Base-by-base conservation (phyloP, 768 basidiomycete genomes). In the Termitomyces sp. region DNA sequence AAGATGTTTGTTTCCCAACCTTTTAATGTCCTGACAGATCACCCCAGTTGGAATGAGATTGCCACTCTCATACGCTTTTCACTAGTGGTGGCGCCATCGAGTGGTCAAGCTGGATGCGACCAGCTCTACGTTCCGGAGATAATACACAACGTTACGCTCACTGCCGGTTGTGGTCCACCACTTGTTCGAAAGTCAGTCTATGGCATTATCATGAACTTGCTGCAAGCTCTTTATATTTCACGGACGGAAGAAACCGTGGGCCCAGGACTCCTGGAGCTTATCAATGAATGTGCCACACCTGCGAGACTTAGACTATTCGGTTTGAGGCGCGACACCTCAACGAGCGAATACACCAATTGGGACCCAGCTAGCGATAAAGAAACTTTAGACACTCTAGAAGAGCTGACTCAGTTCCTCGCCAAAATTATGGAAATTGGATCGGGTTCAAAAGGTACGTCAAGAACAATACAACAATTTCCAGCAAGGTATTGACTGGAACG, bases 101-200 rank as follows among this genome's bases (percentile, higher is more conserved):
- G 85, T 0, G 83, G 82, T 51, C 82, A 87, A 37, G 76, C 83
- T 2, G 79, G 81, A 12, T 86, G 88, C 63, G 85, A 83, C 56
- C 90, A 92, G 66, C 77, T 95, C 32, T 94, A 87, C 69, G 82
- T 94, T 4, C 90, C 95, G 0, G 95, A 97, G 70, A 78, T 91
- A 37, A 78, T 88, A 48, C 92, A 97, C 71, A 77, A 92, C 43
- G 84, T 92, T 63, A 87, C 88, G 5, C 77, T 96, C n/a, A 78
- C 90, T 1, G 85, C 89, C 7, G 90, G 85, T 10, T 85, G 86
- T 40, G 95, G 95, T 11, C 83, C 89, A 6, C 74, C 86, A 0
- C 74, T 86, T 12, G 85, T 94, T 53, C 86, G 94, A 29, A 89
- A 88, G 63, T 88, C 91, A 4, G 84, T 92, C 45, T 93, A 92